Evolutionary conservation across 192 early-diverging fungal genomes (phyloP), one percentile per base, ranked within the genome.

Genomic region (Coemansia sp.): DNA sequence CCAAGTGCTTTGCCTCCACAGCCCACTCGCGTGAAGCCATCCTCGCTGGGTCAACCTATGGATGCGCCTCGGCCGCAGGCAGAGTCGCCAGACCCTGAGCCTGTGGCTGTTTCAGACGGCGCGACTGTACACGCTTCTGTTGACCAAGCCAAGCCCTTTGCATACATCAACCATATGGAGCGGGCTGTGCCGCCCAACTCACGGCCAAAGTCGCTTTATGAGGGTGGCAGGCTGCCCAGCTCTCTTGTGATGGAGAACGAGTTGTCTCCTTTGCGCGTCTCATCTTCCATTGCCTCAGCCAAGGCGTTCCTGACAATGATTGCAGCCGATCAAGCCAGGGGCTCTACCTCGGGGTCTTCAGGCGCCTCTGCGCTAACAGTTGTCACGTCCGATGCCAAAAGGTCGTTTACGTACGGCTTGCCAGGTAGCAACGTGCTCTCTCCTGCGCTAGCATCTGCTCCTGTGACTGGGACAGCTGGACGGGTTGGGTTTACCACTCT

Each of bases 191-290:
- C 62, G 37, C 37, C 26, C 35, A 60, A 54, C 39, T 18, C 36
- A 4, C 67, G 76, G 9, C 71, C 76, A 60, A 73, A 80, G 22
- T 80, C 76, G 56, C 76, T 80, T 12, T 53, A 70, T n/a, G 76
- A 74, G 48, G 56, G 57, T 18, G 63, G 46, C 40, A 34, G 26
- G 8, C 56, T 38, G 24, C 18, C 35, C 17, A 53, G 22, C 39
- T 27, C 53, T 3, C 22, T 18, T 19, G 12, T 8, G 15, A 8
- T 11, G 19, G n/a, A 18, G 42, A 38, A 9, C 10, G 15, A 15
- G 29, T 37, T 53, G 32, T 29, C 15, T 35, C 27, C 52, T 1
- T 53, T 53, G 52, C 68, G 41, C 5, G 19, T 67, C 1, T 72
- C 76, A n/a, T 61, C 76, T 10, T 70, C 74, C 2, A 73, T 79